These are phyloP conservation scores for Parsonsia alboflavescens DNA, from an alignment of 257 asterid genomes.

Conservation along the genomic window DNA sequence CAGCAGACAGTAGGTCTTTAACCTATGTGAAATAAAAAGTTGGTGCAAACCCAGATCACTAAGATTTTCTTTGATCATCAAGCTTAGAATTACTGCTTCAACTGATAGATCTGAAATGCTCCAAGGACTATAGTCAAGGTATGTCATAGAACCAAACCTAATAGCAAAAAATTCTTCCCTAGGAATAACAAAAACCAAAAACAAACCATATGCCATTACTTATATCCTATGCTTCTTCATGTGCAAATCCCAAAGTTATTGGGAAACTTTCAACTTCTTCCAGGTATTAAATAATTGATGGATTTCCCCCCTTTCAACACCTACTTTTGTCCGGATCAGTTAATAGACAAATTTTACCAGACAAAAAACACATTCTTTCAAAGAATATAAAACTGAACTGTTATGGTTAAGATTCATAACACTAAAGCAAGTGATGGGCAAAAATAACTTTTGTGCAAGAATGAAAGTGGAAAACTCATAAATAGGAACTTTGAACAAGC, in stretches of 20 bases:
- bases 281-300: neutral
- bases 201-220: neutral
- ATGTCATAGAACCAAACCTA: neutral
- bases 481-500: conserved; percentile 9
- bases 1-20: neutral
- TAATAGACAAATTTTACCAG: neutral
- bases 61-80: neutral
- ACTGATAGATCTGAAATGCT: neutral
- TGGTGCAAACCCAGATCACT: neutral
- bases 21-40: neutral
- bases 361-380: neutral
- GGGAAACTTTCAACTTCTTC: neutral
- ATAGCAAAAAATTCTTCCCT: neutral
- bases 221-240: neutral
- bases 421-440: neutral
- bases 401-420: neutral
- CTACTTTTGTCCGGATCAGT: neutral
- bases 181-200: neutral
- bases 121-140: neutral
- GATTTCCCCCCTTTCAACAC: neutral
- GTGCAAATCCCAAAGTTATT: neutral
- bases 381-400: neutral
- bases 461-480: neutral
- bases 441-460: neutral
- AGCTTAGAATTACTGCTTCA: neutral